Base-by-base conservation (phyloP, 495 filamentous ascomycete genomes). In the Penicillium maclennaniae region DNA sequence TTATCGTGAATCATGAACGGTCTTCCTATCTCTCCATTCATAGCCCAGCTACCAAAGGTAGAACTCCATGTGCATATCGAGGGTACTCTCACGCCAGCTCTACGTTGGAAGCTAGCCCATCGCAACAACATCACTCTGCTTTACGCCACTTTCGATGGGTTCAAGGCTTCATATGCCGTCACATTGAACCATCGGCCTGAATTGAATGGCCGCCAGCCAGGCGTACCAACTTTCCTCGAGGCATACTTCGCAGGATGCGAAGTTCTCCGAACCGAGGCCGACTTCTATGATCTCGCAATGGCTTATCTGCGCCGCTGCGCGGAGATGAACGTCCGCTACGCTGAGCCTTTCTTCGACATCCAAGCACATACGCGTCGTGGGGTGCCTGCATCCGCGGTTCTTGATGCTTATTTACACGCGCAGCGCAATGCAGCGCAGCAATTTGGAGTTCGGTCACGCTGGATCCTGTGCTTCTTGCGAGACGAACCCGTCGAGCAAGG, bases 21-120 rank as follows among this genome's bases (percentile, higher is more conserved):
- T 42, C 62, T 70, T 15, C 17, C 47, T 27, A 67, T 70, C 48
- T 53, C 54, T 14, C 56, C 63, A 1, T 69, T 71, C 49, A 67
- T 74, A 39, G 56, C 56, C 2, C 34, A 46, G 4, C 59, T 76
- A 7, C 72, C 73, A 15, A 76, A 76, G 38, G 69, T 71, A 19
- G 72, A 76, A 41, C 71, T 75, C 23, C 72, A 76, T 47, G 49
- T 75, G 25, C 73, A 76, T 52, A 73, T 75, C 44, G 73, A 76
- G 63, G 73, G 73, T 39, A 72, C 69, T 9, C 61, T 76, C 10
- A 69, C 60, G 4, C 72, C 73, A 15, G 43, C 63, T 31, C 58
- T 74, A 2, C 61, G 65, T 31, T 73, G 70, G 68, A 56, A 67
- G 17, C 61, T 76, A 7, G 63, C 72, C 7, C 58, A 65, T 9